Evolutionary conservation across 2,329 filamentous ascomycete species (phyloP).

Genomic region (Chaetomiaceae sp.): DNA sequence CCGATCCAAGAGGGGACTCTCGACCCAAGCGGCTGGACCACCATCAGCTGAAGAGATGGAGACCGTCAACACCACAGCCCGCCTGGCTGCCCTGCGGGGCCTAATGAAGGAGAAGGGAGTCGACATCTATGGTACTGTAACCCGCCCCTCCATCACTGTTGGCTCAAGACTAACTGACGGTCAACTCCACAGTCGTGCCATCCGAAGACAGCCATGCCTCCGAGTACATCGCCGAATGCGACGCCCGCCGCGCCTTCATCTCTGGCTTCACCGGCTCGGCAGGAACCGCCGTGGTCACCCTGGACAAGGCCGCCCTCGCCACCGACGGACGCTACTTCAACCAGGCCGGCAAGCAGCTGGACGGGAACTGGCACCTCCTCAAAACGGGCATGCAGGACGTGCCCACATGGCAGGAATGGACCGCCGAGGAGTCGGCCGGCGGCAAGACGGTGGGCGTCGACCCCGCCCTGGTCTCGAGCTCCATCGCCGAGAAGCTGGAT

Average conservation of each 20-base stretch:
- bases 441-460: conserved; percentile 90
- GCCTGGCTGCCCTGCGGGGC: conserved; percentile 70
- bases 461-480: conserved; percentile 73
- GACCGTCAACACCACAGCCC: conserved; percentile 71
- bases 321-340: conserved; percentile 98
- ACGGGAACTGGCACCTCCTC: conserved; percentile 83
- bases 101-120: conserved; percentile 85
- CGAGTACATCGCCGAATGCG: conserved; percentile 96
- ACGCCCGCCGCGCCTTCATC: conserved; percentile 86
- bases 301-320: conserved; percentile 80
- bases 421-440: conserved; percentile 75
- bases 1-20: conserved; percentile 10
- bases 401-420: conserved; percentile 97
- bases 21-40: conserved; percentile 7
- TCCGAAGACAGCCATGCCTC: conserved; percentile 97
- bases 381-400: conserved; percentile 94
- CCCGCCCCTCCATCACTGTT: not conserved
- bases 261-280: conserved; percentile 93
- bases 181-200: conserved; percentile 65
- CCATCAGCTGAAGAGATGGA: conserved; percentile 53
- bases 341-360: conserved; percentile 86
- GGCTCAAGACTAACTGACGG: conserved; percentile 33
- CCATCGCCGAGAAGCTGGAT: conserved; percentile 61
- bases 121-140: conserved; percentile 77
- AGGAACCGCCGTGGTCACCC: conserved; percentile 83